Evolutionary conservation across 2,329 filamentous ascomycete genomes (phyloP).

Genomic region (Colletotrichum destructivum): DNA sequence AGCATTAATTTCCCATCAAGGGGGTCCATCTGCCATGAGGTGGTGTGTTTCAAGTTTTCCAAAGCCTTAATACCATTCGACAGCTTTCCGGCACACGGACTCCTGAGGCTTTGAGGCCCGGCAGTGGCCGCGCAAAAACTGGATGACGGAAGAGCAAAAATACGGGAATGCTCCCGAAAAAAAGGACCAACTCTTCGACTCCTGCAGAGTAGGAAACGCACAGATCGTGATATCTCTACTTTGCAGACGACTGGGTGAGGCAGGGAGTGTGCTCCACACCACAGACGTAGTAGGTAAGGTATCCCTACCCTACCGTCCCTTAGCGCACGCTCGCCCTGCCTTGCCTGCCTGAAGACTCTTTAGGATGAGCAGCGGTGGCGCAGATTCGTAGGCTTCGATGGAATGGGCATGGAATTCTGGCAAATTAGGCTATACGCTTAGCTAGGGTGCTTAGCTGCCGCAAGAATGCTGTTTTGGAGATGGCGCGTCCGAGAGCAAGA

Average conservation of each 20-base stretch:
- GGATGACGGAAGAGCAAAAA: constrained; percentile 10
- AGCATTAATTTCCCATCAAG: constrained; percentile 36
- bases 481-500: constrained; percentile 35
- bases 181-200: background rate
- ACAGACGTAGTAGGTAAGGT: constrained; percentile 30
- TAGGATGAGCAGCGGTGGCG: constrained; percentile 27
- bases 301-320: constrained; percentile 22
- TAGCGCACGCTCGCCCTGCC: constrained; percentile 14
- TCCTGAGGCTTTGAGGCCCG: constrained; percentile 4
- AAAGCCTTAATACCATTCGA: constrained; percentile 37
- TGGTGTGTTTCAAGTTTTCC: constrained; percentile 42
- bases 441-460: constrained; percentile 22
- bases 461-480: constrained; percentile 31
- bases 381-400: constrained; percentile 29
- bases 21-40: constrained; percentile 39
- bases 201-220: background rate
- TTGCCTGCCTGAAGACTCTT: constrained; percentile 24
- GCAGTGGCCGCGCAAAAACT: constrained; percentile 33
- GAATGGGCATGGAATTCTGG: constrained; percentile 30
- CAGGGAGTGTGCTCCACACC: constrained; percentile 31
- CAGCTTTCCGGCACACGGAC: constrained; percentile 30
- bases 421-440: constrained; percentile 33
- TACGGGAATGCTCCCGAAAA: constrained; percentile 16
- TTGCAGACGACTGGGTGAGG: constrained; percentile 5
- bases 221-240: constrained; percentile 1